Evolutionary conservation across 2,329 filamentous ascomycete genomes (phyloP), one percentile per base, ranked within the genome.

Genomic region (Tolypocladium pustulatum): DNA sequence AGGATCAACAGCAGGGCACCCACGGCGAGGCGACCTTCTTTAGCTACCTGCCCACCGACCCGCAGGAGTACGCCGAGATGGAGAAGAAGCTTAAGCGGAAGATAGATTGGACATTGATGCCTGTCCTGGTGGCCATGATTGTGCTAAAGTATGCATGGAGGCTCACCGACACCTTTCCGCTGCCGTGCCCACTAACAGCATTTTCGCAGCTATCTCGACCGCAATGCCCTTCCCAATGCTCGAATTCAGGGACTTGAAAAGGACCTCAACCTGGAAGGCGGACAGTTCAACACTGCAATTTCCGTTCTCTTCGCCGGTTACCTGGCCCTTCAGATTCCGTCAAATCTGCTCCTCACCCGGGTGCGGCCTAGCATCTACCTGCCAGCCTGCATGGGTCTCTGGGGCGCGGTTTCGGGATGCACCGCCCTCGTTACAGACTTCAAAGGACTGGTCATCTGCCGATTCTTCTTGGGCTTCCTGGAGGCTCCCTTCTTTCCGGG

Each of bases 311-410:
- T 71, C 32, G 68, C 70, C 20, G 69, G 81, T 63, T 74, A 69
- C 55, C 66, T 61, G 32, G 51, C 58, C 3, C 41, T 56, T 25
- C 66, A 77, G 55, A 66, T 74, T 0, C 73, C 72, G 0, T 75
- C 72, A 56, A 76, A 76, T 59, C 71, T 75, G 65, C 57, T 76
- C 1, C 68, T 77, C 10, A 69, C 65, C 59, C 71, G 73, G 57
- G 71, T 76, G 49, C 71, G 71, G 30, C 78, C 78, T 0, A 75
- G 74, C 1, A 64, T 73, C 13, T 80, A 78, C 63, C 74, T 80
- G 60, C 69, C 72, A 1, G 61, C 66, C 0, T 68, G 76, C 25
- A 75, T 69, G 52, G 62, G 67, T 30, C 60, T 63, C 2, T 75
- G 74, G 75, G 75, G 74, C 0, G 52, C 76, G 4, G 73, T 78